These are phyloP conservation scores for Aspergillus chevalieri DNA, from an alignment of 2,329 filamentous ascomycete genomes.

Conservation along the genomic window DNA sequence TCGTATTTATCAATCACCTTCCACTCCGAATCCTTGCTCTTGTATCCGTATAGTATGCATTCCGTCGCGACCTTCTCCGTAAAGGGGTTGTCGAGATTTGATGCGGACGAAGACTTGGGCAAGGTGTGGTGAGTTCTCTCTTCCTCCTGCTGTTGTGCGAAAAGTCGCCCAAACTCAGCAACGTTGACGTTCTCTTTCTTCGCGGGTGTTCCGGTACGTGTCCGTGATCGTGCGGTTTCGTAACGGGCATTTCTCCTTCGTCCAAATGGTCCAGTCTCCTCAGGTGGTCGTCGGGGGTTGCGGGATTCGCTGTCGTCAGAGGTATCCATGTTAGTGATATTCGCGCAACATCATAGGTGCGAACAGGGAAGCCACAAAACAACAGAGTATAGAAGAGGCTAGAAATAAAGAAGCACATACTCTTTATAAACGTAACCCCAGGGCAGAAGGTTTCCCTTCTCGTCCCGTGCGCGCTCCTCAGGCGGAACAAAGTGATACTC, in stretches of 20 bases:
- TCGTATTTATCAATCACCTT: slow-evolving; percentile 87
- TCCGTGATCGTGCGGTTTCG: slow-evolving; percentile 43
- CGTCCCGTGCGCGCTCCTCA: slow-evolving; percentile 55
- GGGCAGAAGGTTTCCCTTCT: slow-evolving; percentile 54
- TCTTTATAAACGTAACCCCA: slow-evolving; percentile 59
- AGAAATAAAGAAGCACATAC: slow-evolving; percentile 37
- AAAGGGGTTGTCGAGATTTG: slow-evolving; percentile 34
- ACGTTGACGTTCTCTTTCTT: slow-evolving; percentile 52
- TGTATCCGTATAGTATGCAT: slow-evolving; percentile 79
- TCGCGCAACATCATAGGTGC: slow-evolving; percentile 8
- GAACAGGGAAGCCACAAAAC: neutral
- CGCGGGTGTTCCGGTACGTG: slow-evolving; percentile 54
- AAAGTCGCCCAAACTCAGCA: slow-evolving; percentile 42
- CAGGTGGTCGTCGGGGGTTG: slow-evolving; percentile 48
- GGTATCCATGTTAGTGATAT: slow-evolving; percentile 19
- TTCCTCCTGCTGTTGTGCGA: slow-evolving; percentile 40
- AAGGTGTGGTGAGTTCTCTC: slow-evolving; percentile 32
- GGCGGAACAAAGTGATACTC: slow-evolving; percentile 62
- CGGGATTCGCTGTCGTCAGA: slow-evolving; percentile 35
- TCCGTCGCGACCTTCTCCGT: slow-evolving; percentile 60
- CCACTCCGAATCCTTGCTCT: slow-evolving; percentile 62
- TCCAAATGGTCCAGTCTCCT: slow-evolving; percentile 59
- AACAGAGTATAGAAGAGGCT: neutral
- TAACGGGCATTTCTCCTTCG: slow-evolving; percentile 44
- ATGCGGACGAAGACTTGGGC: slow-evolving; percentile 35